Base-by-base conservation (phyloP, 1,284 basidiomycete genomes). In the Cutaneotrichosporon sp. region DNA sequence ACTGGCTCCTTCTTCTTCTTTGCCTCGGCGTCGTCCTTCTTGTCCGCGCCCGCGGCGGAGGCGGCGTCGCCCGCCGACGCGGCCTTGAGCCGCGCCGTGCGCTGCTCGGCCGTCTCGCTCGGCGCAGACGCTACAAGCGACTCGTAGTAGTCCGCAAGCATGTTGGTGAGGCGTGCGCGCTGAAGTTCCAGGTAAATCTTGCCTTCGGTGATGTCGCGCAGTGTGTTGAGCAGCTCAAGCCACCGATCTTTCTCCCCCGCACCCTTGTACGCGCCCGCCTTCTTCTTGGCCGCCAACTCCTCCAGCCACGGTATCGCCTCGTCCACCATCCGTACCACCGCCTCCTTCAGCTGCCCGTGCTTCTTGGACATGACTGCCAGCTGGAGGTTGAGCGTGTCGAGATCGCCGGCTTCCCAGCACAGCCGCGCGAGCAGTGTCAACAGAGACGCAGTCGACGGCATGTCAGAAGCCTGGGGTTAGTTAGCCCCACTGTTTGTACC, bases 131-230 rank as follows among this genome's bases (percentile, higher is more conserved):
- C 60, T 2, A 77, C 74, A 39, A 88, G 80, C 22, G 74, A 70
- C 78, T 97, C 93, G 72, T 94, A 86, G 71, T 94, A 83, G 55
- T 83, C 82, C 7, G 91, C 82, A 33, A 97, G 83, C 52, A 85
- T 76, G 43, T 90, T 84, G 1, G 93, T 96, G 49, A 97, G 87
- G 23, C 96, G 85, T 8, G 96, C 96, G 60, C 96, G 83, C 34
- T 91, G 92, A 4, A 97, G 92, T 79, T 99, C 96, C 51, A 99
- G 80, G 79, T 94, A 97, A 64, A 98, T 93, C 84, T 97, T 98
- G 55, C 94, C 94, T 77, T 97, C 94, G 0, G 94, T 96, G 33
- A 99, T 90, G 46, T 83, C 81, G 66, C 96, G 82, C 61, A 99
- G 74, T 3, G 90, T 92, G 76, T 94, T 86, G 42, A 96, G 82